Evolutionary conservation across 495 filamentous ascomycete species (phyloP).

Genomic region (Apiosordaria backusii): DNA sequence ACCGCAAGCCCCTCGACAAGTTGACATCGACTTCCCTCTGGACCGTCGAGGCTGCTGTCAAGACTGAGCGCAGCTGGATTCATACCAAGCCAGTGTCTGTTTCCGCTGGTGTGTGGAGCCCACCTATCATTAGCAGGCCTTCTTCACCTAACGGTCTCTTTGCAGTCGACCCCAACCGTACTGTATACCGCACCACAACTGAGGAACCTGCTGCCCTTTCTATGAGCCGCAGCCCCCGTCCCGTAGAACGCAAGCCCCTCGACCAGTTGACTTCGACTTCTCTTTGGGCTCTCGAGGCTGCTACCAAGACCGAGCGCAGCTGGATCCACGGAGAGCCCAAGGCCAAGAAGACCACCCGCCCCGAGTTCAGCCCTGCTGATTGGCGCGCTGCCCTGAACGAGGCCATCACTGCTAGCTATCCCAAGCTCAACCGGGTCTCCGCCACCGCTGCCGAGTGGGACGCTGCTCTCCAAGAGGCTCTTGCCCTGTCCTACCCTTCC

Average conservation of each 20-base stretch:
- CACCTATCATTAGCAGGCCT: constrained; percentile 18
- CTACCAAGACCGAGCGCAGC: constrained; percentile 3
- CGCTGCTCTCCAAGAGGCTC: constrained; percentile 33
- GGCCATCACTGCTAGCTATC: constrained; percentile 31
- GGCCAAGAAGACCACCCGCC: constrained; percentile 10
- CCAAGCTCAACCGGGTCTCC: constrained; percentile 16
- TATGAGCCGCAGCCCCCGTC: constrained; percentile 19
- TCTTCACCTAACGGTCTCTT: constrained; percentile 11
- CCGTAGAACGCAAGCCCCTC: constrained; percentile 17
- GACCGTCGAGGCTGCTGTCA: constrained; percentile 9
- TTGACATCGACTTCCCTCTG: constrained; percentile 32
- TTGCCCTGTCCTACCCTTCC: constrained; percentile 23
- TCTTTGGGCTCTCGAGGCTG: constrained; percentile 24
- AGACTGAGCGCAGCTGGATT: constrained; percentile 29
- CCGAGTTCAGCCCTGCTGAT: constrained; percentile 26
- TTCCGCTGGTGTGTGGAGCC: background rate
- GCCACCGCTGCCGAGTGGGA: constrained; percentile 36
- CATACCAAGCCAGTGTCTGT: background rate
- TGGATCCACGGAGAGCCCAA: constrained; percentile 3
- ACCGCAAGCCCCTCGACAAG: constrained; percentile 20
- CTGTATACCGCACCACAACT: constrained; percentile 28
- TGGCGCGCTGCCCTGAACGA: constrained; percentile 37
- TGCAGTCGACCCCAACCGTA: background rate
- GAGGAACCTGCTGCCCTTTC: constrained; percentile 30
- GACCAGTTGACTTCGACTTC: constrained; percentile 24